Conservation (phyloP, 2,329 filamentous ascomycete species). For the Diatrype stigma region DNA sequence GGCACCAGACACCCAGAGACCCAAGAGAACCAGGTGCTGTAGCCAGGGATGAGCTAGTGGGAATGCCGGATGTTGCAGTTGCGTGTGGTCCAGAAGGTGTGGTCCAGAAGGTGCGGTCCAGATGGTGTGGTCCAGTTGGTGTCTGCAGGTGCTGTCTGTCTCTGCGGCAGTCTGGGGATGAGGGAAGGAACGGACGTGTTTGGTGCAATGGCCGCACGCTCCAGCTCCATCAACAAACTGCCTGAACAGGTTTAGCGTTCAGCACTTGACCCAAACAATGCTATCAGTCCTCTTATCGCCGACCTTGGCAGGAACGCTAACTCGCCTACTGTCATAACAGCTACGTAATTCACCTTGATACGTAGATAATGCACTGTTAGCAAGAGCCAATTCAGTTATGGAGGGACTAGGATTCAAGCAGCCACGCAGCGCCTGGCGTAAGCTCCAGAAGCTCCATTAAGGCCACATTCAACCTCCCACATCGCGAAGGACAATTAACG, state of each 20-base stretch:
- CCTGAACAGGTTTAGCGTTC: conserved; percentile 11
- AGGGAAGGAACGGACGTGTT: conserved; percentile 15
- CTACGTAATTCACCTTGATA: neutral
- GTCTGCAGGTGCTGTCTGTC: conserved; percentile 1
- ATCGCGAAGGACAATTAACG: neutral
- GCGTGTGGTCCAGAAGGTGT: no score
- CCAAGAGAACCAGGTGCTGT: neutral
- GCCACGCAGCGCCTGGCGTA: neutral
- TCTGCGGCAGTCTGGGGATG: neutral
- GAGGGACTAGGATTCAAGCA: neutral
- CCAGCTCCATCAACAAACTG: conserved; percentile 19
- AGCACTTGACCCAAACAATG: no score
- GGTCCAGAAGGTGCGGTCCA: no score
- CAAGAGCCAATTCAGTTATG: neutral
- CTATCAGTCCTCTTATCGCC: no score
- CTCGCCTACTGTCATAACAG: no score
- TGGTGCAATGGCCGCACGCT: conserved; percentile 10
- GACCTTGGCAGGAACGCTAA: no score
- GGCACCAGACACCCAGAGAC: no score
- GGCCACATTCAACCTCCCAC: neutral
- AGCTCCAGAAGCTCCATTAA: neutral
- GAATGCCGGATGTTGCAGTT: neutral
- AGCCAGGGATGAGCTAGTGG: neutral
- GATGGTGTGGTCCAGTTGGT: neutral
- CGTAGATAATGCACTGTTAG: no score